A percentile compares a stretch with the other conserved stretches of the same genome.
Conservation (phyloP, 176 grass and related monocot genomes). For the Hyparrhenia diplandra region DNA sequence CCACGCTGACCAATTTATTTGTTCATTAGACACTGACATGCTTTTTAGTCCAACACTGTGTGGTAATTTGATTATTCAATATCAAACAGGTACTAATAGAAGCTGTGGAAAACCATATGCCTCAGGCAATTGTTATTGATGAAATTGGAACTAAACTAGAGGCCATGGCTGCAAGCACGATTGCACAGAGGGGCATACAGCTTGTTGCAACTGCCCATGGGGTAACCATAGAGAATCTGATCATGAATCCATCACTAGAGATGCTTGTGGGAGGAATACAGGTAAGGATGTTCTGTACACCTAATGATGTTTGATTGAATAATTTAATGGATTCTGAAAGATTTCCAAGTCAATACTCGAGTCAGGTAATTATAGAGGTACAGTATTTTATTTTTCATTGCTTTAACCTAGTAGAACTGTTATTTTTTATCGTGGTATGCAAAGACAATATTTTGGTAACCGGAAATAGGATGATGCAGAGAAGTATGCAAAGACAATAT, state of each 20-base stretch:
- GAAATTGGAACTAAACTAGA: slow-evolving; percentile 94
- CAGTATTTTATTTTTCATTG: too few relatives aligned
- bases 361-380: too few relatives aligned
- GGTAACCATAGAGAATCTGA: slow-evolving; percentile 81
- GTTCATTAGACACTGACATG: background rate
- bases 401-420: too few relatives aligned
- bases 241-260: slow-evolving; percentile 84
- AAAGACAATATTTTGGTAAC: too few relatives aligned
- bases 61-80: background rate
- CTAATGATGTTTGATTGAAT: too few relatives aligned
- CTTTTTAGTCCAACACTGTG: background rate
- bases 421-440: too few relatives aligned
- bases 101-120: slow-evolving; percentile 98
- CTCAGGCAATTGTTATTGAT: slow-evolving; percentile 91
- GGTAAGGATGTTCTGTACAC: slow-evolving; percentile 32
- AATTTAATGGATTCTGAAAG: too few relatives aligned
- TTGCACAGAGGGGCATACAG: slow-evolving; percentile 91
- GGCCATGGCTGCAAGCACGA: slow-evolving; percentile 87
- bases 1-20: background rate
- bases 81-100: slow-evolving; percentile 77
- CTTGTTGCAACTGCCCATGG: slow-evolving; percentile 92
- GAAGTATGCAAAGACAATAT: too few relatives aligned
- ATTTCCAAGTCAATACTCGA: too few relatives aligned
- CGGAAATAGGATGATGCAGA: too few relatives aligned
- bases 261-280: slow-evolving; percentile 93